Evolutionary conservation across 1,139 yeast genomes (phyloP), one percentile per base, ranked within the genome.

Genomic region (Suhomyces chickasaworum): DNA sequence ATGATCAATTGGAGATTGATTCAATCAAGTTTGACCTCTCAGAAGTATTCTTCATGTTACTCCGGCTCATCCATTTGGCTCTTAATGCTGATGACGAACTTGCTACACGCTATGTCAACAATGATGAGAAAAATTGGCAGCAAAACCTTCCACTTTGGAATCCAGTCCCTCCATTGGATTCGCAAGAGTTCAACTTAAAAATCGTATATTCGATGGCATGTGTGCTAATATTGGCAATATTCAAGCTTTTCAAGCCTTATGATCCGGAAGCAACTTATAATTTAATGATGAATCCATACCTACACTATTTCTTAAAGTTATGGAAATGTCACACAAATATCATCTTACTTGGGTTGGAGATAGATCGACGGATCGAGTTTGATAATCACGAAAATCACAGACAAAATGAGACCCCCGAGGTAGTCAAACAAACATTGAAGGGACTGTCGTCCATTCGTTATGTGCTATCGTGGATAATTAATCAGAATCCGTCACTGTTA

Each of bases 321-420:
- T 86, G 91, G 90, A 83, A 82, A 56, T 73, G 80, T 40, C 80
- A 81, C 53, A 82, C 89, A 2, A 76, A 74, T 48, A 72, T 83
- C 6, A 71, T 85, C 0, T 60, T 78, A 7, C 62, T 80, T 7
- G 87, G 87, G 0, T 63, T 85, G 17, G 86, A 82, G 53, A 78
- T 84, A 41, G 91, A 85, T 59, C 67, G 89, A 51, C 59, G 78
- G 44, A 71, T 80, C 37, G 90, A 84, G 56, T 73, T 73, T 56
- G 69, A 63, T 61, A 77, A 60, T 57, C 66, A 51, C 53, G 61
- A 68, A 30, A 47, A 56, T 32, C 56, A 54, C 46, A 59, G 53
- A 53, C 50, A 52, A 15, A 59, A 61, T 31, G 72, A 68, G 22
- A 78, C 86, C 0, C 88, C 88, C 0, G 64, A 68, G 15, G 52